A percentile compares a stretch with the other conserved stretches of the same genome.
phyloP scores from a whole-genome alignment of 2,329 filamentous ascomycete genomes.

The Neoarthrinium moseri region DNA sequence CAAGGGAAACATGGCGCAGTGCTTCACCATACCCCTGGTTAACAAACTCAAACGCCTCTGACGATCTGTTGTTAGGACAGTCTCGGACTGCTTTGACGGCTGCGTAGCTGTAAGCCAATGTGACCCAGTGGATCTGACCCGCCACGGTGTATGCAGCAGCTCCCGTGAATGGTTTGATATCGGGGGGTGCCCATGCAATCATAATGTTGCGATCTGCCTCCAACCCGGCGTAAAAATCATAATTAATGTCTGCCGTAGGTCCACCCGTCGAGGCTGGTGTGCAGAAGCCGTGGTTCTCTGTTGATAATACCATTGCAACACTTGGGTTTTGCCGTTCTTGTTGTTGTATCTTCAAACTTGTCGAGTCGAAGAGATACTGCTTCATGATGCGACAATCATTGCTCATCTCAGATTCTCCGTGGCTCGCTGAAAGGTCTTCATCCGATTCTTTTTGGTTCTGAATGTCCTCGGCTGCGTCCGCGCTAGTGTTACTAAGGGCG shows the following conservation, averaged over 20 bases:
- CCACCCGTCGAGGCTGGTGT: no score
- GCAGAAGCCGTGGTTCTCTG: no score
- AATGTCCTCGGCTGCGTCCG: not conserved
- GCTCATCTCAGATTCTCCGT: no score
- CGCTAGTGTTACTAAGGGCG: not conserved
- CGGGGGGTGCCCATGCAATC: not conserved
- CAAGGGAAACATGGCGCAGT: not conserved
- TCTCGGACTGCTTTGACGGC: not conserved
- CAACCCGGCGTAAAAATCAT: no score
- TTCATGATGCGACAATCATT: no score
- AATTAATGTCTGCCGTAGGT: no score
- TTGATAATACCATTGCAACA: no score
- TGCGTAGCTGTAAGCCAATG: constrained; percentile 2
- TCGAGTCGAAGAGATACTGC: no score
- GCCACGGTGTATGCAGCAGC: constrained; percentile 1
- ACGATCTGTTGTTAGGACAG: not conserved
- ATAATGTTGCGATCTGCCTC: not conserved
- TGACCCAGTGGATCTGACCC: constrained; percentile 5
- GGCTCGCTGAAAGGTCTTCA: not conserved
- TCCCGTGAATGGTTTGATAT: not conserved
- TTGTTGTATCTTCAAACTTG: no score
- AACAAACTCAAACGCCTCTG: not conserved
- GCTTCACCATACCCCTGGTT: not conserved
- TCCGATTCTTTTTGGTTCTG: not conserved
- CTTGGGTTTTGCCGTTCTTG: no score